These are phyloP conservation scores for Brettanomyces bruxellensis DNA, from an alignment of 805 yeast genomes.

Conservation along the genomic window DNA sequence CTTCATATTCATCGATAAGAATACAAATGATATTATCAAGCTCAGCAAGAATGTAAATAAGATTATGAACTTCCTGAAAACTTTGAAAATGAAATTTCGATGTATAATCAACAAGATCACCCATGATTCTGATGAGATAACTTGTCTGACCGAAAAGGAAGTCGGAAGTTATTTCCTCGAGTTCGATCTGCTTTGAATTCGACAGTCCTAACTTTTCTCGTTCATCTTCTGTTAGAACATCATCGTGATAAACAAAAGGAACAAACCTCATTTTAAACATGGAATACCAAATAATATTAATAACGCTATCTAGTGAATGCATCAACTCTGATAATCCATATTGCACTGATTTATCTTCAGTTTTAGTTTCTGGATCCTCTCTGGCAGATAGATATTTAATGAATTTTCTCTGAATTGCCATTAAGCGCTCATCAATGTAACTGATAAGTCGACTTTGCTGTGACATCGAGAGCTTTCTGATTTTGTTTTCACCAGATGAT, in stretches of 20 bases:
- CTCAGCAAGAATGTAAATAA: conserved; percentile 16
- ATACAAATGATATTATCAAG: conserved; percentile 24
- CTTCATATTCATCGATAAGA: conserved; percentile 20
- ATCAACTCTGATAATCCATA: conserved; percentile 29
- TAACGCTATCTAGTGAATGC: conserved; percentile 29
- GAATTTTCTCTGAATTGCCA: conserved; percentile 47
- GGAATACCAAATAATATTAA: conserved; percentile 58
- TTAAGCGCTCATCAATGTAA: conserved; percentile 45
- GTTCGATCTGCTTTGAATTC: conserved; percentile 4
- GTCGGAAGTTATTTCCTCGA: conserved; percentile 9
- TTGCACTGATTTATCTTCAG: conserved; percentile 18
- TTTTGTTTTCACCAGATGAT: neutral
- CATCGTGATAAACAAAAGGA: conserved; percentile 20
- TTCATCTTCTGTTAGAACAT: conserved; percentile 5
- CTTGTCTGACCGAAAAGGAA: conserved; percentile 50
- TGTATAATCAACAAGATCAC: conserved; percentile 56
- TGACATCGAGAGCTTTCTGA: conserved; percentile 27
- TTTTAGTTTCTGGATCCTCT: conserved; percentile 13
- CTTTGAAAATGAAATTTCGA: conserved; percentile 26
- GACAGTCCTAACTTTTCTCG: neutral
- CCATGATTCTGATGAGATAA: conserved; percentile 53
- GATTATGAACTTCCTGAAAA: conserved; percentile 15
- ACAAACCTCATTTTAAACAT: conserved; percentile 26
- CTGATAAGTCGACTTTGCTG: conserved; percentile 51
- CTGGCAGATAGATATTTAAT: conserved; percentile 28